Conservation (phyloP, 441 rosid species). For the Hypseocharis bilobata region DNA sequence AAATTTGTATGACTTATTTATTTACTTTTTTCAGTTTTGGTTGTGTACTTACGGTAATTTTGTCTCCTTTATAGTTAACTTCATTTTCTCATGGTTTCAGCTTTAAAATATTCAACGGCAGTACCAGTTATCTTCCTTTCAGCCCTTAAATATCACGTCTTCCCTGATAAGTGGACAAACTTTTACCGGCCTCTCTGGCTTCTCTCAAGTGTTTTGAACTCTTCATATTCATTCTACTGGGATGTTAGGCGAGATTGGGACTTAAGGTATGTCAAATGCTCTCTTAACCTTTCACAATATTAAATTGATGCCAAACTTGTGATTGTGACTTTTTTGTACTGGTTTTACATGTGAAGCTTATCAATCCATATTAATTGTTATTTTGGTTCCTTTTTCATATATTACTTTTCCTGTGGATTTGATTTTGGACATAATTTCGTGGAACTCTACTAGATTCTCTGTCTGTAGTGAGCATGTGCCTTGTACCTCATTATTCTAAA, state of each 20-base stretch:
- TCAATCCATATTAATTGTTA: too few relatives aligned
- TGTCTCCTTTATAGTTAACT: constrained; percentile 21
- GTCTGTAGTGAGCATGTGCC: too few relatives aligned
- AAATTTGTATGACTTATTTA: too few relatives aligned
- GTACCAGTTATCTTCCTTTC: constrained; percentile 93
- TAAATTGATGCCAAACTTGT: neutral
- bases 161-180: constrained; percentile 61
- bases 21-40: too few relatives aligned
- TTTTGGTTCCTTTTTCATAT: too few relatives aligned
- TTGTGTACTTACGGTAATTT: too few relatives aligned
- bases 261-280: constrained; percentile 49
- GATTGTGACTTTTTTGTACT: neutral
- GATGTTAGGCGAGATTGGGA: constrained; percentile 92
- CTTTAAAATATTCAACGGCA: constrained; percentile 76
- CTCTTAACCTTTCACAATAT: constrained; percentile 8
- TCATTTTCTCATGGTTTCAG: constrained; percentile 43
- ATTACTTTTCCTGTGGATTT: too few relatives aligned
- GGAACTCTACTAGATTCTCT: too few relatives aligned
- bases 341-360: neutral
- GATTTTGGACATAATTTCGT: too few relatives aligned
- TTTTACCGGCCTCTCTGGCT: constrained; percentile 88
- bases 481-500: too few relatives aligned
- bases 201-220: constrained; percentile 63
- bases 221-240: constrained; percentile 86
- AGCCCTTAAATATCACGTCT: constrained; percentile 81